Conservation (phyloP, 257 asterid genomes). For the Euphrasia confusa region DNA sequence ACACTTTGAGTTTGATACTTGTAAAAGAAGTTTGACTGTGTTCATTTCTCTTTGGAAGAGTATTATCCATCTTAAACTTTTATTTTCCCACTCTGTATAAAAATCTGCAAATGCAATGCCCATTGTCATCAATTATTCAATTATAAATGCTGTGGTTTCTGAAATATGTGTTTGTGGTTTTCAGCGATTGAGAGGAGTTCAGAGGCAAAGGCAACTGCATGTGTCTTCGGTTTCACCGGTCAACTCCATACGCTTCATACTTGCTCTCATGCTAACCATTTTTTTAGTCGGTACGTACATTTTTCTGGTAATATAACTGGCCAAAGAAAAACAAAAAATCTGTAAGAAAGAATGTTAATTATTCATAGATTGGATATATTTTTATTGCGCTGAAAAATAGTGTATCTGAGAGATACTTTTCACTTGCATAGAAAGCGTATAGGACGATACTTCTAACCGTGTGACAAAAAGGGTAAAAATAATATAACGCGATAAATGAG, state of each 20-base stretch:
- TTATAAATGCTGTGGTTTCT: background rate
- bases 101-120: too few relatives aligned
- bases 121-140: too few relatives aligned
- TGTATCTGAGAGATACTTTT: background rate
- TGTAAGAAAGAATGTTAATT: slow-evolving; percentile 6
- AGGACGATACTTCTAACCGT: background rate
- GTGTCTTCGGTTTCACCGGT: slow-evolving; percentile 29
- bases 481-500: too few relatives aligned
- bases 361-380: background rate
- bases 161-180: slow-evolving; percentile 18
- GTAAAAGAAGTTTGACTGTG: too few relatives aligned
- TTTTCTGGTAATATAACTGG: slow-evolving; percentile 3
- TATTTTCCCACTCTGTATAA: too few relatives aligned
- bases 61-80: too few relatives aligned
- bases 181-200: slow-evolving; percentile 52
- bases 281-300: slow-evolving; percentile 61
- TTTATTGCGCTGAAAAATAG: too few relatives aligned
- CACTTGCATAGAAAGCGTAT: slow-evolving; percentile 3
- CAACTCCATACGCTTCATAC: slow-evolving; percentile 46
- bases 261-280: slow-evolving; percentile 54
- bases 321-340: background rate
- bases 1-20: too few relatives aligned
- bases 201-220: slow-evolving; percentile 46
- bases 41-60: too few relatives aligned
- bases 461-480: too few relatives aligned